These are phyloP conservation scores for Exophiala lecanii-corni DNA, from an alignment of 2,329 filamentous ascomycete genomes.

Conservation along the genomic window DNA sequence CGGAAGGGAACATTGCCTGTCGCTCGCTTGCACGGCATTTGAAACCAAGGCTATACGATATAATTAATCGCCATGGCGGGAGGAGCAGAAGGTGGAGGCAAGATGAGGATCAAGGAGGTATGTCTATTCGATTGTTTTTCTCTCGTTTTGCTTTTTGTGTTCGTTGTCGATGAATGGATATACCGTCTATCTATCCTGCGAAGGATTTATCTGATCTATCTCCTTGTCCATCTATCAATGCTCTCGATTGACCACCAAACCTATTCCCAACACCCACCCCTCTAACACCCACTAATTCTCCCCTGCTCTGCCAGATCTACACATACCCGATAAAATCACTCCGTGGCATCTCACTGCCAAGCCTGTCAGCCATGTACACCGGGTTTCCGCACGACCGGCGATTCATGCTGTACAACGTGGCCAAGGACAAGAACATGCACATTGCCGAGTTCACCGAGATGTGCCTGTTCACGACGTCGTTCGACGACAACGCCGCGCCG, in stretches of 20 bases:
- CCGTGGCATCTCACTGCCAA: conserved; percentile 54
- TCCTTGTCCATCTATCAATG: neutral
- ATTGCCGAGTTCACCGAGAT: conserved; percentile 55
- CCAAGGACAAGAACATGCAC: conserved; percentile 53
- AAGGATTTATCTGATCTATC: no score
- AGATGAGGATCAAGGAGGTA: neutral
- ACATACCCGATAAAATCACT: conserved; percentile 71
- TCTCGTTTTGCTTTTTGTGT: no score
- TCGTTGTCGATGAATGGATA: no score
- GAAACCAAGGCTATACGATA: neutral
- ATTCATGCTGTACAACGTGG: conserved; percentile 63
- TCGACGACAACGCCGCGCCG: conserved; percentile 28
- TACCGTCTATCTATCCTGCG: no score
- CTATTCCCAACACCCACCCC: no score
- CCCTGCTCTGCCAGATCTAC: conserved; percentile 56
- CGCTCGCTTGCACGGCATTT: no score
- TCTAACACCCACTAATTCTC: no score
- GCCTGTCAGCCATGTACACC: conserved; percentile 53
- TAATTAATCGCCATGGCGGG: no score
- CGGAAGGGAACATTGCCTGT: no score
- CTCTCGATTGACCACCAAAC: no score
- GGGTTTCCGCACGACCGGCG: conserved; percentile 63
- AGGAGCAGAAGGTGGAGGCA: no score
- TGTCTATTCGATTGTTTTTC: no score
- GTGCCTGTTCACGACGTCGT: conserved; percentile 56